Percentiles rank a stretch among this genome's conserved stretches.
These are phyloP conservation scores for Solanum tarijense DNA, from an alignment of 257 asterid genomes.

Conservation along the genomic window DNA sequence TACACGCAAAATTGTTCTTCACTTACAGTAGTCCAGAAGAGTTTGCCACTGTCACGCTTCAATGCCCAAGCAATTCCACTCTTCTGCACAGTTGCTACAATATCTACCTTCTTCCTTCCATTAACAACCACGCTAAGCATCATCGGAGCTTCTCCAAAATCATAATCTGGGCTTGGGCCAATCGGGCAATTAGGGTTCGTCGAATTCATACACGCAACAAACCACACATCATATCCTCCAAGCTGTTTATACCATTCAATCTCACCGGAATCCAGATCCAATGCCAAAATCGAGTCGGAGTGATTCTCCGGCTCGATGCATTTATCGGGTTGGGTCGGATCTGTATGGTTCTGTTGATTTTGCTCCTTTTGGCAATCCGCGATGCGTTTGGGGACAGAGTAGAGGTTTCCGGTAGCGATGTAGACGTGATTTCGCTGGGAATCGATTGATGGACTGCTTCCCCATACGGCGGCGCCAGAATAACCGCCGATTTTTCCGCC, in stretches of 20 bases:
- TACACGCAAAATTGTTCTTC: not conserved
- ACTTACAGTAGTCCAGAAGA: conserved; percentile 37
- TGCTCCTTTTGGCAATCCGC: conserved; percentile 27
- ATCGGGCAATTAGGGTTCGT: conserved; percentile 32
- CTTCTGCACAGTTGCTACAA: conserved; percentile 41
- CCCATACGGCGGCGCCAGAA: conserved; percentile 49
- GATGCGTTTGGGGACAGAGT: conserved; percentile 31
- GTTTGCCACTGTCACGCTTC: conserved; percentile 24
- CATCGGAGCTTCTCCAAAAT: conserved; percentile 52
- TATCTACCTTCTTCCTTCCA: conserved; percentile 9
- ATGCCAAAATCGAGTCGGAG: conserved; percentile 32
- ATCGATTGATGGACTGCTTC: conserved; percentile 47
- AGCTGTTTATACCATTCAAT: conserved; percentile 42
- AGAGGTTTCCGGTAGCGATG: conserved; percentile 42
- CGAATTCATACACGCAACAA: conserved; percentile 18
- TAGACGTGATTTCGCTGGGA: conserved; percentile 23
- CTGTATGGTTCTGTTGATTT: conserved; percentile 19
- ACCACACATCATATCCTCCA: conserved; percentile 54
- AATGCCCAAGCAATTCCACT: conserved; percentile 50
- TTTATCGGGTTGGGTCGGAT: conserved; percentile 12
- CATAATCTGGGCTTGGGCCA: conserved; percentile 44
- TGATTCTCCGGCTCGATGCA: conserved; percentile 36
- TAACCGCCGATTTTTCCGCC: conserved; percentile 17
- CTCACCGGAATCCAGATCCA: conserved; percentile 23
- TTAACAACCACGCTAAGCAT: conserved; percentile 14